These are phyloP conservation scores for Trametes pubescens DNA, from an alignment of 1,284 basidiomycete genomes.

Conservation along the genomic window DNA sequence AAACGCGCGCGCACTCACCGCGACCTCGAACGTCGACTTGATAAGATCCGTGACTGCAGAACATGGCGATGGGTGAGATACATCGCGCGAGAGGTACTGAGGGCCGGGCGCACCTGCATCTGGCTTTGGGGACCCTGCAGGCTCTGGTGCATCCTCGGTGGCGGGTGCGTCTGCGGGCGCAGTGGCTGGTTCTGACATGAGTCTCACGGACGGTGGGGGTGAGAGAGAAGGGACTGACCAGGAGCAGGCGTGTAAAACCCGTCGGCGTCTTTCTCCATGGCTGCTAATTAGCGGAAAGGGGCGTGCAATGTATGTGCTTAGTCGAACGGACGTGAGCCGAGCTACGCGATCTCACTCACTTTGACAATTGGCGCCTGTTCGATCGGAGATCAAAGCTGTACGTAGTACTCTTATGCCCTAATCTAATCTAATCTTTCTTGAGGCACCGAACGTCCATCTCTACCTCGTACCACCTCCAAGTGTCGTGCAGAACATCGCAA, in stretches of 20 bases:
- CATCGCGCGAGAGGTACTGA: background rate
- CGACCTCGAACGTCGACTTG: slow-evolving; percentile 78
- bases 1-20: slow-evolving; percentile 52
- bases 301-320: background rate
- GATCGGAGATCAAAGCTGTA: slow-evolving; percentile 29
- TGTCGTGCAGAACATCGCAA: no score
- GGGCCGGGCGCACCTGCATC: slow-evolving; percentile 26
- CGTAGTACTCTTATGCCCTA: background rate
- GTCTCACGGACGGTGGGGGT: slow-evolving; percentile 6
- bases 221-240: slow-evolving; percentile 43
- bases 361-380: slow-evolving; percentile 13
- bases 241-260: slow-evolving; percentile 69
- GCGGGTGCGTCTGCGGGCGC: slow-evolving; percentile 22
- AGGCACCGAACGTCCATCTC: no score
- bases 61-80: slow-evolving; percentile 23
- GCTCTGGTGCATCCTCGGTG: slow-evolving; percentile 15
- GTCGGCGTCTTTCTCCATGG: slow-evolving; percentile 75
- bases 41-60: slow-evolving; percentile 62
- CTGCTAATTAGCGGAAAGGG: background rate
- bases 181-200: slow-evolving; percentile 26
- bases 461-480: no score
- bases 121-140: slow-evolving; percentile 18
- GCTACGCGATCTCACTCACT: background rate
- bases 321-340: background rate
- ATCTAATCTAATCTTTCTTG: slow-evolving; percentile 31